Evolutionary conservation across 1,139 yeast species (phyloP).

Genomic region (Candida tropicalis): DNA sequence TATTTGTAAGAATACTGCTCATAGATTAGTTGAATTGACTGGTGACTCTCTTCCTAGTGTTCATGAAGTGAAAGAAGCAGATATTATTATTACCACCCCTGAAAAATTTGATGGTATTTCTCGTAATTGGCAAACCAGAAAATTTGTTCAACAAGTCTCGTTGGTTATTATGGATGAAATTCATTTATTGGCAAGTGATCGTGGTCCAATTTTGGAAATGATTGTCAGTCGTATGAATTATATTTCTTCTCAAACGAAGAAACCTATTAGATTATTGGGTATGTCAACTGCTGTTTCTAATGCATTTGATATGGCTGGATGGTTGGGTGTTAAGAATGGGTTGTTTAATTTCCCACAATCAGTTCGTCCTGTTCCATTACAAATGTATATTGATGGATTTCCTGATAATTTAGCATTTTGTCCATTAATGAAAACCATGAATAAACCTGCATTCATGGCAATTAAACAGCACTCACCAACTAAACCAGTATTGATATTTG

Average conservation of each 20-base stretch:
- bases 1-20: slow-evolving; percentile 62
- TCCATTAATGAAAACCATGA: slow-evolving; percentile 97
- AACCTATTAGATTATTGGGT: slow-evolving; percentile 81
- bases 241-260: slow-evolving; percentile 73
- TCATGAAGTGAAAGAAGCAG: slow-evolving; percentile 81
- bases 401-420: slow-evolving; percentile 93
- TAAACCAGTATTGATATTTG: slow-evolving; percentile 92
- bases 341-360: slow-evolving; percentile 92
- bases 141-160: slow-evolving; percentile 88
- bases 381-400: slow-evolving; percentile 97
- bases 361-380: slow-evolving; percentile 96
- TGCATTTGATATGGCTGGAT: slow-evolving; percentile 97
- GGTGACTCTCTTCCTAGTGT: slow-evolving; percentile 97
- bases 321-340: slow-evolving; percentile 92
- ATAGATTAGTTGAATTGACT: slow-evolving; percentile 85
- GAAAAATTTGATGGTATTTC: slow-evolving; percentile 99
- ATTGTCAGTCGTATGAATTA: slow-evolving; percentile 98
- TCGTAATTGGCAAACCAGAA: slow-evolving; percentile 96
- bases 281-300: slow-evolving; percentile 98
- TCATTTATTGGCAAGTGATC: slow-evolving; percentile 93
- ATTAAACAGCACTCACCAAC: slow-evolving; percentile 92
- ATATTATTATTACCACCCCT: slow-evolving; percentile 93
- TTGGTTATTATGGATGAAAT: slow-evolving; percentile 97
- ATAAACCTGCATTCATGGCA: slow-evolving; percentile 96
- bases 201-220: slow-evolving; percentile 98